A percentile compares a stretch with the other conserved stretches of the same genome.
Evolutionary conservation across 208 protist species (phyloP).

Genomic region (Crithidia bombi): DNA sequence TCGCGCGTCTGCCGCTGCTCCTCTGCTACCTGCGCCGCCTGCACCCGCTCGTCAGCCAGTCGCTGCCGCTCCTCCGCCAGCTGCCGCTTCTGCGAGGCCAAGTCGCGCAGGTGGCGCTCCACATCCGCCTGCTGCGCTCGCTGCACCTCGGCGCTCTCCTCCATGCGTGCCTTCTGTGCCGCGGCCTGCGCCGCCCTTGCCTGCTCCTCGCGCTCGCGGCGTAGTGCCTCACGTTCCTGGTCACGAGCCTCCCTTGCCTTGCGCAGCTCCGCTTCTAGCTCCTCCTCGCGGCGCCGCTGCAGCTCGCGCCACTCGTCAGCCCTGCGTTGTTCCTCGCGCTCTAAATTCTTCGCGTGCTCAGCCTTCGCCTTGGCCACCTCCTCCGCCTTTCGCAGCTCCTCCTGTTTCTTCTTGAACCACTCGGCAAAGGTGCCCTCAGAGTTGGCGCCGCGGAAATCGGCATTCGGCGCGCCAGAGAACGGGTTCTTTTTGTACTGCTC

Average conservation of each 20-base stretch:
- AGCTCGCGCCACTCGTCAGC: slow-evolving; percentile 79
- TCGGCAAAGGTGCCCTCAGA: slow-evolving; percentile 71
- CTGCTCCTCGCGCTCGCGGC: slow-evolving; percentile 52
- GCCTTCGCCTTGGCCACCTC: slow-evolving; percentile 73
- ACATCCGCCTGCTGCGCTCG: slow-evolving; percentile 76
- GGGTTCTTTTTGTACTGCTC: slow-evolving; percentile 79
- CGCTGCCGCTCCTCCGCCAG: slow-evolving; percentile 67
- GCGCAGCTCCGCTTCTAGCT: slow-evolving; percentile 62
- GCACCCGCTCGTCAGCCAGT: slow-evolving; percentile 61
- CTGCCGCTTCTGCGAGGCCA: slow-evolving; percentile 69
- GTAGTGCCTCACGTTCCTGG: slow-evolving; percentile 55
- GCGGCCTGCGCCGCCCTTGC: slow-evolving; percentile 41
- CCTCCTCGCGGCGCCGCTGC: slow-evolving; percentile 66
- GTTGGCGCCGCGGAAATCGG: slow-evolving; percentile 47
- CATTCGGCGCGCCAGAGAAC: slow-evolving; percentile 22
- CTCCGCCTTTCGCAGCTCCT: slow-evolving; percentile 74
- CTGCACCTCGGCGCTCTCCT: slow-evolving; percentile 66
- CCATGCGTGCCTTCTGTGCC: slow-evolving; percentile 52
- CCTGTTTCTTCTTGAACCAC: slow-evolving; percentile 87
- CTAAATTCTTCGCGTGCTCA: slow-evolving; percentile 73
- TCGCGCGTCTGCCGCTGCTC: slow-evolving; percentile 51
- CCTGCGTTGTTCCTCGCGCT: slow-evolving; percentile 70
- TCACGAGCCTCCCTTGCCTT: slow-evolving; percentile 48
- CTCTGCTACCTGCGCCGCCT: slow-evolving; percentile 43
- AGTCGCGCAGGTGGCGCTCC: slow-evolving; percentile 73